Evolutionary conservation across 495 filamentous ascomycete species (phyloP).

Genomic region (Endocarpon pusillum): DNA sequence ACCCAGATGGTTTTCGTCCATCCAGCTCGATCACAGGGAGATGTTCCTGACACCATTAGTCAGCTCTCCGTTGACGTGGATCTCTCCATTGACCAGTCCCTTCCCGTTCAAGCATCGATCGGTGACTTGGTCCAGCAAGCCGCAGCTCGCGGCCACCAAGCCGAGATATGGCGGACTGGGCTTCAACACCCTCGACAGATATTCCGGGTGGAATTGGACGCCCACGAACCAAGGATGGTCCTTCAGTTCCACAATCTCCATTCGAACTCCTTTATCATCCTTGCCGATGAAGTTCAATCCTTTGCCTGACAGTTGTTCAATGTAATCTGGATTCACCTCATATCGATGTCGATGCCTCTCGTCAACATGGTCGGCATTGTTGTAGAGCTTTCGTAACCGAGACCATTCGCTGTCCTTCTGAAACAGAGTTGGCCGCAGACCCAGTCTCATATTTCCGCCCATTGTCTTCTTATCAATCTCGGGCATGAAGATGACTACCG

Average conservation of each 20-base stretch:
- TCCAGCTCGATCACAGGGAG: no score
- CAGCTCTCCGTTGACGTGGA: no score
- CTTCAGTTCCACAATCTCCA: conserved; percentile 81
- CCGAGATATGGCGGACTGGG: conserved; percentile 71
- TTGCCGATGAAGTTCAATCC: conserved; percentile 42
- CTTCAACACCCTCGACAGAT: conserved; percentile 50
- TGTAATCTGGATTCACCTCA: conserved; percentile 28
- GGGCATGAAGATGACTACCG: conserved; percentile 78
- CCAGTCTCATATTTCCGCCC: conserved; percentile 89
- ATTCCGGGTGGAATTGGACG: conserved; percentile 83
- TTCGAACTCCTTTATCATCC: conserved; percentile 66
- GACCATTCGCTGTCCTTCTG: conserved; percentile 66
- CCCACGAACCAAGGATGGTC: conserved; percentile 88
- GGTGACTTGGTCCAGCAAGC: conserved; percentile 37
- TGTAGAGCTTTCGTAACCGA: conserved; percentile 60
- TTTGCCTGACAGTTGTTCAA: conserved; percentile 18
- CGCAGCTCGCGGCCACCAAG: conserved; percentile 62
- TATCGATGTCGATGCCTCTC: conserved; percentile 32
- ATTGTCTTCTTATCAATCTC: conserved; percentile 58
- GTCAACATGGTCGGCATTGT: conserved; percentile 30
- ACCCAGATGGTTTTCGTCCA: no score
- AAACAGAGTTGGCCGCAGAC: conserved; percentile 56
- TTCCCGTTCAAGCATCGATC: no score
- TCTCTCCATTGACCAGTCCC: no score
- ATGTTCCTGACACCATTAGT: no score